A percentile compares a stretch with the other conserved stretches of the same genome.
Conservation (phyloP, 2,329 filamentous ascomycete genomes). For the Erysiphe pulchra region DNA sequence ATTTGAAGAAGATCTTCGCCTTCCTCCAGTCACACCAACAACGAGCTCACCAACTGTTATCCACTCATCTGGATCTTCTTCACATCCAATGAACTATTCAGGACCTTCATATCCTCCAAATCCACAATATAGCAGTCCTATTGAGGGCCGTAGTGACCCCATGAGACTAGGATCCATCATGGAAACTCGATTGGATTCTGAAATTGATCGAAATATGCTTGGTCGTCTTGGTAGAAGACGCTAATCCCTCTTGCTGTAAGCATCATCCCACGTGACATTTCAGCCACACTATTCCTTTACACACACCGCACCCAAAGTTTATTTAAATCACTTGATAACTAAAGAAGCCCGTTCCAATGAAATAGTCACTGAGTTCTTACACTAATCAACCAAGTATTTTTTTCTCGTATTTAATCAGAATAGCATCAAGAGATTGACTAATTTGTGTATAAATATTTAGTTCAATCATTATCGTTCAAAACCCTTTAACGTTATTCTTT, state of each 20-base stretch:
- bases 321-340: too few species aligned
- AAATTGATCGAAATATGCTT: slow-evolving; percentile 13
- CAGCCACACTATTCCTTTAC: too few species aligned
- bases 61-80: slow-evolving; percentile 12
- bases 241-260: slow-evolving; percentile 1
- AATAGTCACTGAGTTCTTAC: too few species aligned
- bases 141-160: slow-evolving; percentile 9
- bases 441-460: too few species aligned
- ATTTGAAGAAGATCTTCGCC: slow-evolving; percentile 11
- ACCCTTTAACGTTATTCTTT: too few species aligned
- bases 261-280: too few species aligned
- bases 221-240: slow-evolving; percentile 9
- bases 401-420: too few species aligned
- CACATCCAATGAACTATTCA: slow-evolving; percentile 7
- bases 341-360: too few species aligned
- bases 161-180: slow-evolving; percentile 14
- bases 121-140: slow-evolving; percentile 10
- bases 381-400: too few species aligned
- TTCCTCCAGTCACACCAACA: slow-evolving; percentile 13
- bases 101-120: slow-evolving; percentile 9
- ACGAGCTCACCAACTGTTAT: slow-evolving; percentile 5
- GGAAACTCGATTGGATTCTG: slow-evolving; percentile 11
- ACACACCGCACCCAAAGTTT: too few species aligned
- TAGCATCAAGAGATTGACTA: too few species aligned
- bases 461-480: too few species aligned